Evolutionary conservation across 2,329 filamentous ascomycete genomes (phyloP), one percentile per base, ranked within the genome.

Genomic region (Purpureocillium takamizusanense): DNA sequence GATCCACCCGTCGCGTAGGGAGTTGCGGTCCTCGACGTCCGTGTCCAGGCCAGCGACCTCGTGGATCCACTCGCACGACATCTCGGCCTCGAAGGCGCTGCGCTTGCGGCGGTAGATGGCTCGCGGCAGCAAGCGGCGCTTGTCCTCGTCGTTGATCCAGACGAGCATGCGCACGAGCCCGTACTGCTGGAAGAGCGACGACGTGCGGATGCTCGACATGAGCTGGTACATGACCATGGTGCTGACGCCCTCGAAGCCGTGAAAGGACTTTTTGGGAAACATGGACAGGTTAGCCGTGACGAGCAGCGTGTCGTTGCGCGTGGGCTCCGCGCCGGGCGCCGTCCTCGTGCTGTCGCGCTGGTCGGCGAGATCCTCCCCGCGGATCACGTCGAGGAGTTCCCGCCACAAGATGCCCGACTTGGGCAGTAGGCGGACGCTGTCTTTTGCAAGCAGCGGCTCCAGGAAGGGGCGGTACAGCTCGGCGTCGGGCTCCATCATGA

Each of bases 101-200:
- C 78, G 79, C 31, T 61, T 69, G n/a, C 81, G 73, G 1, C 65
- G 57, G 27, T 65, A 57, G 3, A 83, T 53, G 2, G 65, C 62
- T 37, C 73, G 74, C 0, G 89, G 83, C 7, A 95, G 42, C 1
- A 86, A 47, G 2, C 57, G 44, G 7, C 59, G 51, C 46, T 77
- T 77, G 40, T 86, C 81, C 0, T 73, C 65, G 32, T 80, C 66
- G 1, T 74, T 70, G 4, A 80, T 52, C 80, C 88, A 89, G 30
- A 89, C 55, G 1, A 97, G 69, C 67, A 90, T 81, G 35, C 88
- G 78, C 3, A 94, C 80, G 14, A 81, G 72, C 3, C 90, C 90
- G 54, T 87, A 89, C 21, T 69, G 67, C 49, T 95, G 83, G 48
- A 94, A 76, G 0, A 82, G 66, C 0, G 66, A 59, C 36, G 76